phyloP scores from a whole-genome alignment of 2,329 filamentous ascomycete species.

The Trichoderma guizhouense region DNA sequence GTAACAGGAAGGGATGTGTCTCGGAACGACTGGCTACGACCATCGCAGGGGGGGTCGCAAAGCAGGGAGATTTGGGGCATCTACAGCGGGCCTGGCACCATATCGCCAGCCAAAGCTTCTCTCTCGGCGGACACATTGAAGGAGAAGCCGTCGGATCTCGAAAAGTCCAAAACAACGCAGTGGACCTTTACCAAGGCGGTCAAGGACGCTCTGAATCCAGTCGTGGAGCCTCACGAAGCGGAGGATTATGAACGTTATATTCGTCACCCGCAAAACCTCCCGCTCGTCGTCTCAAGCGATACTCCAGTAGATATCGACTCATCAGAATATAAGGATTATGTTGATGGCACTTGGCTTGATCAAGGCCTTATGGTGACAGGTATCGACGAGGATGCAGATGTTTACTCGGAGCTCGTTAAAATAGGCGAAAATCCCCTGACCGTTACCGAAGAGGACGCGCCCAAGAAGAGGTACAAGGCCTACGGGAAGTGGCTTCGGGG shows the following conservation, averaged over 20 bases:
- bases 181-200: constrained; percentile 88
- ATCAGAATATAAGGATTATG: constrained; percentile 76
- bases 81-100: not conserved
- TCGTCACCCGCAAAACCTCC: constrained; percentile 81
- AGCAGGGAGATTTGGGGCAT: constrained; percentile 31
- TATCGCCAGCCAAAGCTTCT: constrained; percentile 8
- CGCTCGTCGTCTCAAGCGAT: constrained; percentile 72
- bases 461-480: constrained; percentile 94
- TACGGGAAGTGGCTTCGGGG: constrained; percentile 93
- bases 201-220: constrained; percentile 79
- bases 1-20: constrained; percentile 47
- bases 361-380: constrained; percentile 55
- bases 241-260: constrained; percentile 89
- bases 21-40: constrained; percentile 57
- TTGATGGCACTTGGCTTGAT: constrained; percentile 64
- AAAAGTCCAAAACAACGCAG: constrained; percentile 79
- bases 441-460: constrained; percentile 79
- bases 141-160: constrained; percentile 57
- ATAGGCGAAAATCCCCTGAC: constrained; percentile 81
- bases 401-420: constrained; percentile 73
- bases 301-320: constrained; percentile 56
- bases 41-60: constrained; percentile 36
- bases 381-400: constrained; percentile 40
- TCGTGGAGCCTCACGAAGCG: constrained; percentile 70
- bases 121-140: constrained; percentile 28